These are phyloP conservation scores for Brassica rapa DNA, from an alignment of 345 rosid genomes.

Conservation along the genomic window DNA sequence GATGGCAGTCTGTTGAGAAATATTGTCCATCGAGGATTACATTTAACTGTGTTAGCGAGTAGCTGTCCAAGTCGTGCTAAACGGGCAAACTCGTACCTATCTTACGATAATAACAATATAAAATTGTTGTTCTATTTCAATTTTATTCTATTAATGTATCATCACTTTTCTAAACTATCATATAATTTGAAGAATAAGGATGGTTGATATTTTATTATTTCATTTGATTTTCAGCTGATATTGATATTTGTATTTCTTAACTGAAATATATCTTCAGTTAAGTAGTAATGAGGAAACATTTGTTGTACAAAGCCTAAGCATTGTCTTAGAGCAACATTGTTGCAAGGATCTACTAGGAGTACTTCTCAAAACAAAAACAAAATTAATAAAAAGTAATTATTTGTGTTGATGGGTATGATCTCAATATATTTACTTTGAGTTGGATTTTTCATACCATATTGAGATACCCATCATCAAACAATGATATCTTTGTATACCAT, in stretches of 20 bases:
- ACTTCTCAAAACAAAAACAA: no score
- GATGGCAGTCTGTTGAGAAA: constrained; percentile 13
- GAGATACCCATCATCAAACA: no score
- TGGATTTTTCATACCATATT: no score
- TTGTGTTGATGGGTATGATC: no score
- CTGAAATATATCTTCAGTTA: not conserved
- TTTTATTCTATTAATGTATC: not conserved
- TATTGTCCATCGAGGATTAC: not conserved
- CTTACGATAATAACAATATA: not conserved
- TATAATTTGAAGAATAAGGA: not conserved
- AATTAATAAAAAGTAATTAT: no score
- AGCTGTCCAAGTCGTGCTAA: not conserved
- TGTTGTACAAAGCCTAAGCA: not conserved
- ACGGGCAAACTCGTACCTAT: constrained; percentile 5
- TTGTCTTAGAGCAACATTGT: not conserved
- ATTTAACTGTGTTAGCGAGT: not conserved
- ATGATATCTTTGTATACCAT: no score
- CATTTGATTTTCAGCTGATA: not conserved
- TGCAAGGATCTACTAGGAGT: no score
- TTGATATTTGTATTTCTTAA: not conserved
- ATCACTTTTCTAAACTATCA: not conserved
- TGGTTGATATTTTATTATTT: not conserved
- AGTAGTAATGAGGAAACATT: not conserved
- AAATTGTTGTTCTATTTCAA: not conserved
- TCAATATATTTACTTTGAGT: no score